Percentiles rank a stretch among this genome's conserved stretches.
Evolutionary conservation across 2,329 filamentous ascomycete genomes (phyloP).

Genomic region (Colletotrichum lentis): DNA sequence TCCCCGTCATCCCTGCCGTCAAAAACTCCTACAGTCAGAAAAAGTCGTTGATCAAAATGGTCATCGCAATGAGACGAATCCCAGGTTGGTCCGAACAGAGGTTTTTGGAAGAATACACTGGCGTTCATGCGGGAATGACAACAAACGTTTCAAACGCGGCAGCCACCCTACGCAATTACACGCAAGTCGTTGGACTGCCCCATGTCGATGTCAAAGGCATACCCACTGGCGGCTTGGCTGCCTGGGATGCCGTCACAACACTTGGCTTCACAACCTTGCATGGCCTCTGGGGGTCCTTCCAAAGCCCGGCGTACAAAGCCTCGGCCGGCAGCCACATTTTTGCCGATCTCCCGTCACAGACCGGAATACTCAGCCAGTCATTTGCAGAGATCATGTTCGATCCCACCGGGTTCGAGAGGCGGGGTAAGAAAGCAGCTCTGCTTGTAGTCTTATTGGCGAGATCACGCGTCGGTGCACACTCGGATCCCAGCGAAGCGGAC

Average conservation of each 20-base stretch:
- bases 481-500: background rate
- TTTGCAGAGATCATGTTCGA: background rate
- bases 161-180: background rate
- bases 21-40: background rate
- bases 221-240: background rate
- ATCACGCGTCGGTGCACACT: background rate
- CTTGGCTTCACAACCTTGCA: slow-evolving; percentile 14
- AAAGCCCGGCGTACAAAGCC: slow-evolving; percentile 11
- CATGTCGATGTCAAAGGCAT: background rate
- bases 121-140: slow-evolving; percentile 1
- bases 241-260: slow-evolving; percentile 10
- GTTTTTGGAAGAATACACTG: slow-evolving; percentile 8
- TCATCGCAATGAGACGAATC: background rate
- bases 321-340: slow-evolving; percentile 12
- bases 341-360: background rate
- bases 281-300: background rate
- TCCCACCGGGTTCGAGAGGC: background rate
- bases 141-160: background rate
- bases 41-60: background rate
- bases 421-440: background rate
- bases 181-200: slow-evolving; percentile 1
- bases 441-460: background rate
- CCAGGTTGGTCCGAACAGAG: background rate
- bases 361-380: slow-evolving; percentile 1
- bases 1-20: background rate